Evolutionary conservation across 306 rosid genomes (phyloP).

Genomic region (Cotoneaster glaucophyllus): DNA sequence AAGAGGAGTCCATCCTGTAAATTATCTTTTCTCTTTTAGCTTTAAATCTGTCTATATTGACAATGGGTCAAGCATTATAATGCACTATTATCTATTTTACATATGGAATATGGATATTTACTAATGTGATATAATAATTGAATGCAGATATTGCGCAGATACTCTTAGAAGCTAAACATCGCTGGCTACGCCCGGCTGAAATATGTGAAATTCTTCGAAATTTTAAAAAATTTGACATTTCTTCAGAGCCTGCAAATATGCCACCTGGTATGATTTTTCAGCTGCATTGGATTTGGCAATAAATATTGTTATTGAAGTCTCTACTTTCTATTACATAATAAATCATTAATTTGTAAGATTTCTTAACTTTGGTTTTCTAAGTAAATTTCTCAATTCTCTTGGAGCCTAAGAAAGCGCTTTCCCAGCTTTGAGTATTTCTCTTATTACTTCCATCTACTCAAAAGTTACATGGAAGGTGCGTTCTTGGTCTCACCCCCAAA

Average conservation of each 20-base stretch:
- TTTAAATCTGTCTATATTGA: background rate
- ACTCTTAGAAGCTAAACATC: slow-evolving; percentile 62
- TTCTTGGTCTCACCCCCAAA: background rate
- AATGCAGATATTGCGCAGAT: slow-evolving; percentile 58
- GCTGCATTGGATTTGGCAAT: background rate
- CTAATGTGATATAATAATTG: slow-evolving; percentile 19
- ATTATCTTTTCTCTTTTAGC: background rate
- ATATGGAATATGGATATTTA: background rate
- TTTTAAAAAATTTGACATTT: slow-evolving; percentile 36
- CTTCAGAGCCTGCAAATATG: slow-evolving; percentile 56
- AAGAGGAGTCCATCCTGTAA: background rate
- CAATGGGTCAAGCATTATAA: background rate
- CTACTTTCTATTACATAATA: background rate
- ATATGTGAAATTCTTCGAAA: slow-evolving; percentile 78
- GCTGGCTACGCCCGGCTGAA: slow-evolving; percentile 93
- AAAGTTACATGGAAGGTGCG: background rate
- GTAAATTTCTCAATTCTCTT: background rate
- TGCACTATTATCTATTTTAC: background rate
- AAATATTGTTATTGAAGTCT: background rate
- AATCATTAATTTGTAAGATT: background rate
- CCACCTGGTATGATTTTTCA: slow-evolving; percentile 59
- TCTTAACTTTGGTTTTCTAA: background rate
- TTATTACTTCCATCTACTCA: background rate
- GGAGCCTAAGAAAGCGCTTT: background rate
- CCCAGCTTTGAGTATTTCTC: background rate